Conservation (phyloP, 1,139 yeast species). For the Saccharomyces hybrid region DNA sequence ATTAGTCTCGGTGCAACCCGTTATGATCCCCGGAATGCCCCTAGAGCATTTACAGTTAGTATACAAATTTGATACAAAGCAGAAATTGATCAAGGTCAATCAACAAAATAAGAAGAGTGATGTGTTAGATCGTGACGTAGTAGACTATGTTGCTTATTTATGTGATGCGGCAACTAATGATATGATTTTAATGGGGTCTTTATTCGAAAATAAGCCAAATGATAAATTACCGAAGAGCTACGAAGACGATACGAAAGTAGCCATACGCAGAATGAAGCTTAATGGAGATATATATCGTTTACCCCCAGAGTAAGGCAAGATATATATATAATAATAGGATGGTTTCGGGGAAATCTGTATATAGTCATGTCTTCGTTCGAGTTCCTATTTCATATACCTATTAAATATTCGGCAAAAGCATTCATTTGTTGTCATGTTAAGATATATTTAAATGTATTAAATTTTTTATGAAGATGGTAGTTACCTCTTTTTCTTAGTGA, state of each 20-base stretch:
- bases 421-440: background rate
- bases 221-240: conserved; percentile 35
- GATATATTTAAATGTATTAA: background rate
- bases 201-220: conserved; percentile 56
- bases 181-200: conserved; percentile 68
- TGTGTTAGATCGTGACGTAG: conserved; percentile 49
- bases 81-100: conserved; percentile 50
- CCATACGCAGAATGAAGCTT: conserved; percentile 41
- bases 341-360: background rate
- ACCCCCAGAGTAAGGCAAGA: conserved; percentile 21
- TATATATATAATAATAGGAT: background rate
- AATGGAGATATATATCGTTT: conserved; percentile 48
- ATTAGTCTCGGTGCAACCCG: conserved; percentile 61
- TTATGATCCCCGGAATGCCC: conserved; percentile 52
- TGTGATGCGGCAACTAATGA: conserved; percentile 66
- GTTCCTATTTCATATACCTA: background rate
- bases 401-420: background rate
- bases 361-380: background rate
- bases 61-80: conserved; percentile 69
- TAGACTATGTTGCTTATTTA: conserved; percentile 69
- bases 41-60: conserved; percentile 64
- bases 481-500: background rate
- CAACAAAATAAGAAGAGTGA: conserved; percentile 41
- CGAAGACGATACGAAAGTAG: conserved; percentile 31
- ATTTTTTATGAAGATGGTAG: background rate